phyloP scores from a whole-genome alignment of 768 basidiomycete species.

The Lactarius tabidus region DNA sequence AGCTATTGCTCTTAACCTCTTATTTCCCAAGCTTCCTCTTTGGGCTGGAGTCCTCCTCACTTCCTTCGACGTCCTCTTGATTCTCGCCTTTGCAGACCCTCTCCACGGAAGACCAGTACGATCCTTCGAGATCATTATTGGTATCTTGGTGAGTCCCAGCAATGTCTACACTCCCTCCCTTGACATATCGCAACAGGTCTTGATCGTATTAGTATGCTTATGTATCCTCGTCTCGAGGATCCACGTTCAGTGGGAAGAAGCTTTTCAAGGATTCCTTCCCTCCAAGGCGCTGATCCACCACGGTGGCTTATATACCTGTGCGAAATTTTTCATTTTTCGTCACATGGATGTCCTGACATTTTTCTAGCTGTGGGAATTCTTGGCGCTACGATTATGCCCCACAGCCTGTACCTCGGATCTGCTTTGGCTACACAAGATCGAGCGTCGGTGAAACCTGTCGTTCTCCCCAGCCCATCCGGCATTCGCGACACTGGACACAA shows the following conservation, averaged over 20 bases:
- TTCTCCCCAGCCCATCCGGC: neutral
- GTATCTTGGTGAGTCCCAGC: conserved; percentile 12
- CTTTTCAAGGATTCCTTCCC: conserved; percentile 23
- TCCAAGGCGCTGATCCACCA: conserved; percentile 21
- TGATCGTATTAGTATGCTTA: conserved; percentile 25
- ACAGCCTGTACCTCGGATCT: conserved; percentile 44
- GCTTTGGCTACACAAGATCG: conserved; percentile 42
- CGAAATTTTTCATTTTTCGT: neutral
- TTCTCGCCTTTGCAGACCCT: conserved; percentile 71
- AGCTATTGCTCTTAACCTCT: conserved; percentile 54
- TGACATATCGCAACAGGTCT: conserved; percentile 14
- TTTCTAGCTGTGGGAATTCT: conserved; percentile 29
- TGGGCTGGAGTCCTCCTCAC: conserved; percentile 49
- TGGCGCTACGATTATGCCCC: conserved; percentile 47
- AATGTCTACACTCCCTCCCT: neutral
- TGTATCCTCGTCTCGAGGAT: conserved; percentile 26
- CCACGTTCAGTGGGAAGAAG: conserved; percentile 16
- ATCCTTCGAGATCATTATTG: conserved; percentile 62
- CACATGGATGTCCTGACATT: neutral
- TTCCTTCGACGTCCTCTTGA: conserved; percentile 44
- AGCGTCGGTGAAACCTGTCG: conserved; percentile 21
- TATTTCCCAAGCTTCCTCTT: conserved; percentile 47
- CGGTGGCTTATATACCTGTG: conserved; percentile 23
- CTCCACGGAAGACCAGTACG: conserved; percentile 52
- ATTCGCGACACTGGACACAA: neutral